phyloP scores from a whole-genome alignment of 2,329 filamentous ascomycete genomes.

The Ophiostoma sp. region DNA sequence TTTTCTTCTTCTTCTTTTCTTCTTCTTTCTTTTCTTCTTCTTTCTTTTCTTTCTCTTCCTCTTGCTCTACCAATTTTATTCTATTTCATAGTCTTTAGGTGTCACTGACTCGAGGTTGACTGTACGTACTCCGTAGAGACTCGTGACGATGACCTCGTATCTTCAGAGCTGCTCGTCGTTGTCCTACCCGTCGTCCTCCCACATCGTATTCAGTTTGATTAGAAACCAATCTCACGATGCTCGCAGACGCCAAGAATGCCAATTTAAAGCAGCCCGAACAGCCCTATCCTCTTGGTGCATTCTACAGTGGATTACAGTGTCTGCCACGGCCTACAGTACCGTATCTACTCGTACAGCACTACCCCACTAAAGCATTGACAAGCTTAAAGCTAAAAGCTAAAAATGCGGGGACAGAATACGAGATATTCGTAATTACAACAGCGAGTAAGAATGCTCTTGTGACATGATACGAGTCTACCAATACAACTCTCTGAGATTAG shows the following conservation, averaged over 20 bases:
- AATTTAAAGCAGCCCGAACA: background rate
- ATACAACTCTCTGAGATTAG: no score
- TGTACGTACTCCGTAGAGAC: background rate
- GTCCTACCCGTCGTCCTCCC: no score
- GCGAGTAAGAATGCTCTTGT: no score
- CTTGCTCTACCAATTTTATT: no score
- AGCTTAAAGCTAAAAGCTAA: conserved; percentile 11
- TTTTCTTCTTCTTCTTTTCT: background rate
- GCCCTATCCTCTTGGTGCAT: background rate
- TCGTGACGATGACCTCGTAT: background rate
- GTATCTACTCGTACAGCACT: background rate
- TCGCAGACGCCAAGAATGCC: background rate
- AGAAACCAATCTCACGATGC: background rate
- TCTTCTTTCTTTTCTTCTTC: background rate
- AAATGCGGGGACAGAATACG: conserved; percentile 12
- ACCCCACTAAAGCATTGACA: background rate
- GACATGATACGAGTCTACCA: no score
- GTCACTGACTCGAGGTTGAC: no score
- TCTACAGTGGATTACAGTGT: background rate
- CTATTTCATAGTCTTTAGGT: no score
- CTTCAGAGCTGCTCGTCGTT: background rate
- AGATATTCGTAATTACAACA: background rate
- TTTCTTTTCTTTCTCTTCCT: no score
- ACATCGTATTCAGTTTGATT: no score
- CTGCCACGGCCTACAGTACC: background rate